Conservation (phyloP, 495 filamentous ascomycete species). For the Aspergillus sclerotioniger region DNA sequence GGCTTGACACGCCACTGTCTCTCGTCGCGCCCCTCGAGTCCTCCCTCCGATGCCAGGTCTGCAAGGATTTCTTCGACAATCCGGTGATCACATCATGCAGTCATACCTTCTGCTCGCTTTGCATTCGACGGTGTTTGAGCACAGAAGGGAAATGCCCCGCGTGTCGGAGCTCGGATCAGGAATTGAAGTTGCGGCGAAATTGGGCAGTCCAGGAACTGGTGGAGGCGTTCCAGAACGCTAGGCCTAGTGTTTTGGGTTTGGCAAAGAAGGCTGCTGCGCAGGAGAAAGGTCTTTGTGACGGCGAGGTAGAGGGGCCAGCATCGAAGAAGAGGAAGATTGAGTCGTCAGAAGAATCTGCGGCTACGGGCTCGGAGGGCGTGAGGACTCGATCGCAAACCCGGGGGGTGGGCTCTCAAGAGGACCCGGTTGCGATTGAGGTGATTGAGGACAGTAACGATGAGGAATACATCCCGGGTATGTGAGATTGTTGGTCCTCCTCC, state of each 20-base stretch:
- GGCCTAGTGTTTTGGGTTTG: conserved; percentile 60
- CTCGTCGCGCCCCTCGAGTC: conserved; percentile 75
- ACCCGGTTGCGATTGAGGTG: conserved; percentile 21
- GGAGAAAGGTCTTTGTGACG: conserved; percentile 12
- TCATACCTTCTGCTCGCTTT: conserved; percentile 96
- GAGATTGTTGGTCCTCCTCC: neutral
- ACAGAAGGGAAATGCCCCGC: conserved; percentile 82
- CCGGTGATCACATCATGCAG: conserved; percentile 93
- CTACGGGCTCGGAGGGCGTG: conserved; percentile 26
- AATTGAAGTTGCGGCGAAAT: conserved; percentile 79
- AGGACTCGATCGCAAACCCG: conserved; percentile 41
- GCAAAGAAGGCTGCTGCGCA: conserved; percentile 46
- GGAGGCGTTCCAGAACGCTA: conserved; percentile 67
- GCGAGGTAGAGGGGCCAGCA: conserved; percentile 16
- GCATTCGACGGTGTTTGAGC: conserved; percentile 81
- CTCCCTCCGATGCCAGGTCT: conserved; percentile 89
- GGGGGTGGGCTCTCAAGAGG: conserved; percentile 18
- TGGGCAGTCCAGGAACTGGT: conserved; percentile 80
- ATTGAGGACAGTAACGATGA: conserved; percentile 44
- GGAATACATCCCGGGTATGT: conserved; percentile 35
- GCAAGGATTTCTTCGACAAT: conserved; percentile 93
- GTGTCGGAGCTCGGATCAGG: conserved; percentile 75
- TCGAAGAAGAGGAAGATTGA: conserved; percentile 48
- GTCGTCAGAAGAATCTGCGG: conserved; percentile 21
- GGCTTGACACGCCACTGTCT: conserved; percentile 76